Evolutionary conservation across 2,329 filamentous ascomycete genomes (phyloP).

Genomic region (Sarocladium brachiariae): DNA sequence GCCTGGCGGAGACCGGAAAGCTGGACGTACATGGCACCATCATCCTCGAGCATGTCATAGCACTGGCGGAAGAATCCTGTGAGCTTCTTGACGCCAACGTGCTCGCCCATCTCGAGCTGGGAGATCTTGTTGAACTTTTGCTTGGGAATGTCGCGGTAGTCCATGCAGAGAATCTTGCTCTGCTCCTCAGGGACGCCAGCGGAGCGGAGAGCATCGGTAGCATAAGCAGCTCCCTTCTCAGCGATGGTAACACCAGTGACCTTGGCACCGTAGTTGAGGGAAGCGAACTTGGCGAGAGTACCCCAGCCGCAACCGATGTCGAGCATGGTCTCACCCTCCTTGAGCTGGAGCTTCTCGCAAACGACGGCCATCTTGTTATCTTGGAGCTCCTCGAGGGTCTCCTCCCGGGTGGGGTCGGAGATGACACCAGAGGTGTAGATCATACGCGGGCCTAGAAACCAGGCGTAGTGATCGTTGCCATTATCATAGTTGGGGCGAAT

Average conservation of each 20-base stretch:
- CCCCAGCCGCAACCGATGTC: slow-evolving; percentile 99
- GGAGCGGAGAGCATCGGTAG: slow-evolving; percentile 80
- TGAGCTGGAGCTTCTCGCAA: slow-evolving; percentile 87
- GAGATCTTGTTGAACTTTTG: slow-evolving; percentile 82
- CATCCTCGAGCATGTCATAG: slow-evolving; percentile 91
- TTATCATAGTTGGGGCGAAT: slow-evolving; percentile 97
- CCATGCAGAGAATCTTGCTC: slow-evolving; percentile 88
- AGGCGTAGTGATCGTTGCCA: slow-evolving; percentile 96
- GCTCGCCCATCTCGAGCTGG: slow-evolving; percentile 97
- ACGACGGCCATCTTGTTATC: slow-evolving; percentile 96
- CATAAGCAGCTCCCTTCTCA: slow-evolving; percentile 95
- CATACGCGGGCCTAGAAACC: slow-evolving; percentile 98
- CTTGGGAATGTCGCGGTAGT: slow-evolving; percentile 87
- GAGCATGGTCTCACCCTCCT: slow-evolving; percentile 74
- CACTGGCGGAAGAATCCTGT: slow-evolving; percentile 75
- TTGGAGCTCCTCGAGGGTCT: slow-evolving; percentile 89
- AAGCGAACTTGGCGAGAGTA: slow-evolving; percentile 88
- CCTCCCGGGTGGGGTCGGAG: slow-evolving; percentile 78
- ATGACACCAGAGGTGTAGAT: slow-evolving; percentile 97
- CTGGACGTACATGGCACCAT: slow-evolving; percentile 93
- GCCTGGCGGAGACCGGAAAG: slow-evolving; percentile 87
- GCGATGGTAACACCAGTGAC: slow-evolving; percentile 90
- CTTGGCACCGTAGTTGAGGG: slow-evolving; percentile 79
- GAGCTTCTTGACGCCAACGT: slow-evolving; percentile 92
- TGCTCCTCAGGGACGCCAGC: slow-evolving; percentile 79